phyloP scores from a whole-genome alignment of 108 stramenopile genomes.

The Cyclostephanos tholiformis region DNA sequence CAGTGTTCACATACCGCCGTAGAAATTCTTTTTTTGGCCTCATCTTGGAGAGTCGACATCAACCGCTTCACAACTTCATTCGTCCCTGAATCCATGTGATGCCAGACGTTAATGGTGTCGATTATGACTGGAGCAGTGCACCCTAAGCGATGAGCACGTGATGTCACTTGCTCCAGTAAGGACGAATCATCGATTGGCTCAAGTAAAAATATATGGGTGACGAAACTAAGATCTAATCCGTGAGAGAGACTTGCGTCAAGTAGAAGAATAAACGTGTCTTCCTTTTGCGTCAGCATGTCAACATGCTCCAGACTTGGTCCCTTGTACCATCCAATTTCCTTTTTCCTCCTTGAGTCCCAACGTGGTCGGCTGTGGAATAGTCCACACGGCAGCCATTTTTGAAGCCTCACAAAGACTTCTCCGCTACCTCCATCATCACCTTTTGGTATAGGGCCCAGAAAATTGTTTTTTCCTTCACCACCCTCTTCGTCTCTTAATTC shows the following conservation, averaged over 20 bases:
- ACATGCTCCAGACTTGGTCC: constrained; percentile 40
- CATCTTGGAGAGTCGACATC: constrained; percentile 17
- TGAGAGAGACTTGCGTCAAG: constrained; percentile 68
- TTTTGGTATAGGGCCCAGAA: constrained; percentile 51
- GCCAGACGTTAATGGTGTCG: constrained; percentile 61
- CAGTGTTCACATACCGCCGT: constrained; percentile 57
- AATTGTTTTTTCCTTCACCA: constrained; percentile 44
- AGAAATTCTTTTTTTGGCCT: constrained; percentile 22
- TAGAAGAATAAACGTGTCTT: constrained; percentile 62
- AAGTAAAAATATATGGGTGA: constrained; percentile 80
- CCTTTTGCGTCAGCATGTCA: constrained; percentile 17
- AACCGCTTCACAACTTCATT: constrained; percentile 37
- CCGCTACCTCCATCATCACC: constrained; percentile 10
- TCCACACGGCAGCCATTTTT: constrained; percentile 58
- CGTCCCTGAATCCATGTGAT: constrained; percentile 38
- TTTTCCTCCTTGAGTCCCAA: constrained; percentile 39
- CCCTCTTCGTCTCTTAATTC: constrained; percentile 32
- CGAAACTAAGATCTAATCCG: constrained; percentile 81
- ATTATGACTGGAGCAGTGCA: constrained; percentile 69
- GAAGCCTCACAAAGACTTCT: constrained; percentile 38
- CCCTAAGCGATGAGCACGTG: constrained; percentile 82
- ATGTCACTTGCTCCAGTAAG: constrained; percentile 73
- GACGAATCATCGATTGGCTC: constrained; percentile 80
- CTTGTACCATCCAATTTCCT: constrained; percentile 2
- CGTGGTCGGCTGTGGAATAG: constrained; percentile 39